Base-by-base conservation (phyloP, 371 early-diverging fungal species). In the Blakeslea trispora region DNA sequence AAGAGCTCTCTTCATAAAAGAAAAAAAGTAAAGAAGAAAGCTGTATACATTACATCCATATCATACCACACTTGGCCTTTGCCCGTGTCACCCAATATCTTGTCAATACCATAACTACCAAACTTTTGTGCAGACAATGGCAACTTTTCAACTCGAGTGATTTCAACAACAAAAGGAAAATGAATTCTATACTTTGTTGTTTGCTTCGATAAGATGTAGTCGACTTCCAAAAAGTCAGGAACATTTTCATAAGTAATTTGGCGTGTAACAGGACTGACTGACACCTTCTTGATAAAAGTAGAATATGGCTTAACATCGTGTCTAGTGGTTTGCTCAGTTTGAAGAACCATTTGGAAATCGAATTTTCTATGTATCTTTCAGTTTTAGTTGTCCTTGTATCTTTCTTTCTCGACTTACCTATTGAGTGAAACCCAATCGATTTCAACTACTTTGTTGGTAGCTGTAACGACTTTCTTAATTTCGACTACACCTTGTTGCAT, bases 131-230 rank as follows among this genome's bases (percentile, higher is more conserved):
- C 60, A 4, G 54, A 35, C 14, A 79, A 32, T 0, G 76, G 76
- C 5, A 82, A 13, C 1, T 61, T 53, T 37, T 79, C 80, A 13
- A 77, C 71, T 14, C 76, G 63, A 0, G 80, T 74, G 13, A 82
- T 67, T 32, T 82, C 78, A 1, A 73, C 72, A 5, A 79, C 54
- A 46, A 79, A 79, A 0, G 82, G 82, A 49, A 71, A 76, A 44
- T 78, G 77, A 19, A 82, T 60, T 11, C 74, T 59, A 40, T 68
- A 76, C n/a, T 54, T 59, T 1, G 71, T 74, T 0, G 66, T 72
- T 35, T 75, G 66, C 28, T 75, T 79, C 24, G 61, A 57, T 7
- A 68, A 51, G 42, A 82, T 70, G 18, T 64, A 49, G 15, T 59
- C 57, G 0, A 82, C 78, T 13, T 74, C 53, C 24, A 82, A 63